These are phyloP conservation scores for Delphinella strobiligena DNA, from an alignment of 2,329 filamentous ascomycete genomes.

Conservation along the genomic window DNA sequence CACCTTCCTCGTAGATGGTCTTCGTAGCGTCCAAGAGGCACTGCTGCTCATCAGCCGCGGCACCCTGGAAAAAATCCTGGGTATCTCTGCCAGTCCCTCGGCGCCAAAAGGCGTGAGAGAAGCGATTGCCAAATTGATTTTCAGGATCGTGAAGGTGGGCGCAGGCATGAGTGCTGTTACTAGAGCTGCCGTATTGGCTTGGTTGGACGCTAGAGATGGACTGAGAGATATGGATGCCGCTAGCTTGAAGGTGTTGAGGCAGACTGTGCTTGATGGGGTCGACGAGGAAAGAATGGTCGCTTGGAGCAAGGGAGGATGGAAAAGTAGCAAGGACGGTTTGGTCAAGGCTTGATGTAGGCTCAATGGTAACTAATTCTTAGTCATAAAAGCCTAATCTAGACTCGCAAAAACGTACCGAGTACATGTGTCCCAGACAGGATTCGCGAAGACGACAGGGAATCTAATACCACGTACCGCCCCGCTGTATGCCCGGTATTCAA, in stretches of 20 bases:
- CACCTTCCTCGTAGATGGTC: slow-evolving; percentile 54
- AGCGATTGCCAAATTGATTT: slow-evolving; percentile 50
- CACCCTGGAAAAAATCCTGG: slow-evolving; percentile 65
- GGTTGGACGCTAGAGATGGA: slow-evolving; percentile 54
- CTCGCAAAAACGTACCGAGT: too few relatives aligned
- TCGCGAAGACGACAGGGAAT: too few relatives aligned
- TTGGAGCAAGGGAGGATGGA: slow-evolving; percentile 39
- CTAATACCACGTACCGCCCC: too few relatives aligned
- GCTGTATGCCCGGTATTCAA: too few relatives aligned
- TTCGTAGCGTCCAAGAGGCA: slow-evolving; percentile 49
- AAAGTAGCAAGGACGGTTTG: neutral
- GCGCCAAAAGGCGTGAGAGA: slow-evolving; percentile 44
- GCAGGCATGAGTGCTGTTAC: slow-evolving; percentile 75
- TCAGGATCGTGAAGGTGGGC: slow-evolving; percentile 54
- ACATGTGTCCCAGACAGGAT: too few relatives aligned
- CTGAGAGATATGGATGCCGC: slow-evolving; percentile 36
- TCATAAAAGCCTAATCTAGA: too few relatives aligned
- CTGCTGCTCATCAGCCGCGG: slow-evolving; percentile 46
- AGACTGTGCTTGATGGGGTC: slow-evolving; percentile 50
- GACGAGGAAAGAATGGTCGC: slow-evolving; percentile 51
- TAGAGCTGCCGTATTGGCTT: slow-evolving; percentile 59
- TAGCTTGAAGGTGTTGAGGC: slow-evolving; percentile 43
- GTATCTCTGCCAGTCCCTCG: slow-evolving; percentile 55
- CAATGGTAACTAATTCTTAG: too few relatives aligned
- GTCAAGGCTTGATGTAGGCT: too few relatives aligned